Evolutionary conservation across 1,139 yeast genomes (phyloP).

Genomic region (Pneumocystis murina): DNA sequence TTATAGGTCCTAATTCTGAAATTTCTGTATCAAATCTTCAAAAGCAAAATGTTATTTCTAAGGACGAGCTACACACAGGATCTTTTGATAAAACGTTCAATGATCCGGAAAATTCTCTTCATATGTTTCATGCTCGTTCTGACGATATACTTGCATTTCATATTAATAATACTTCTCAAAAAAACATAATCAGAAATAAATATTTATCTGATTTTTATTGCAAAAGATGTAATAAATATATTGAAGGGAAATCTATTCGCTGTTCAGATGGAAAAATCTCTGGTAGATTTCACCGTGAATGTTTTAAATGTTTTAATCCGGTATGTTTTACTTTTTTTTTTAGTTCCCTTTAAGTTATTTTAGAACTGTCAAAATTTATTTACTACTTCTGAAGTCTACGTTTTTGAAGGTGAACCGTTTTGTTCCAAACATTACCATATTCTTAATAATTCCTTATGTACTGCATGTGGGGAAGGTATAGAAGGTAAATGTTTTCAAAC

Average conservation of each 20-base stretch:
- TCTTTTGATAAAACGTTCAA: background rate
- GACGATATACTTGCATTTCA: background rate
- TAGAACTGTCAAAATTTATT: background rate
- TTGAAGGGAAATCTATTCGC: background rate
- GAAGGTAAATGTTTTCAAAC: conserved; percentile 1
- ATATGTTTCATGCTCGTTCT: background rate
- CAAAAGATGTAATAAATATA: background rate
- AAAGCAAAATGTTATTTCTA: background rate
- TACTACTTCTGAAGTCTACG: background rate
- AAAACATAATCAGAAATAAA: background rate
- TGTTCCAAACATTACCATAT: conserved; percentile 1
- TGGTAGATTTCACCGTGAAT: background rate
- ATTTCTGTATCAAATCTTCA: background rate
- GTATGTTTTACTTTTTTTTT: background rate
- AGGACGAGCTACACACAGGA: background rate
- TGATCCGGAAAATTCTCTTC: background rate
- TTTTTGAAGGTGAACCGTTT: background rate
- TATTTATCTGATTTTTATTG: background rate
- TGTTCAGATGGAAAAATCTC: conserved; percentile 1
- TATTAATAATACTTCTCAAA: background rate
- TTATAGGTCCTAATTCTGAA: background rate
- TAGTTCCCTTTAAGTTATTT: background rate
- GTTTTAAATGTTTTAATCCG: background rate
- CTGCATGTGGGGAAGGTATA: background rate
- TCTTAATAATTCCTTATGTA: background rate